phyloP scores from a whole-genome alignment of 1,139 yeast species.

The Saccharomyces hybrid region DNA sequence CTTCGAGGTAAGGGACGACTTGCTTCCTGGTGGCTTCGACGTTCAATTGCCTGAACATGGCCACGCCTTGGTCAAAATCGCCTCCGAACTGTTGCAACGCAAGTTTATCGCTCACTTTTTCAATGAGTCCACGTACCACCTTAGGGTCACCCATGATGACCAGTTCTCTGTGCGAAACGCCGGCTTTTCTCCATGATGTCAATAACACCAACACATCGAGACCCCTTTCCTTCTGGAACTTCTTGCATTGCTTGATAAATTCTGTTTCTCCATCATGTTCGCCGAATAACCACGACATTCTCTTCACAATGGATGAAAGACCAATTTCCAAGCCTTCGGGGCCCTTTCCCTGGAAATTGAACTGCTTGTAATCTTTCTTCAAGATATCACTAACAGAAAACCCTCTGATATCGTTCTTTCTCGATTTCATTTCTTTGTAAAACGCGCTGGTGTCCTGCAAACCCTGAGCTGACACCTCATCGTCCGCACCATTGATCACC shows the following conservation, averaged over 20 bases:
- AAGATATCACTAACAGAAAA: conserved; percentile 54
- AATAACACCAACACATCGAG: conserved; percentile 55
- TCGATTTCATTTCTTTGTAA: conserved; percentile 40
- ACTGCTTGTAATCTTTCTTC: conserved; percentile 78
- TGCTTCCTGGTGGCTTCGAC: conserved; percentile 69
- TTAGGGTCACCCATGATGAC: conserved; percentile 28
- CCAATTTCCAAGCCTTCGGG: conserved; percentile 43
- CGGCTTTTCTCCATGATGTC: conserved; percentile 48
- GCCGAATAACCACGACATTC: conserved; percentile 49
- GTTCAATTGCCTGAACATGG: conserved; percentile 46
- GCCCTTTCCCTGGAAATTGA: conserved; percentile 38
- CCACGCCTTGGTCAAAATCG: conserved; percentile 16
- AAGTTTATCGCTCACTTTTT: conserved; percentile 32
- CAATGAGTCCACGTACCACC: conserved; percentile 20
- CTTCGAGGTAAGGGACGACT: conserved; percentile 53
- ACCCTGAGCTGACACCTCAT: background rate
- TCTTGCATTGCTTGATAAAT: conserved; percentile 36
- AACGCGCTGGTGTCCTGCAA: conserved; percentile 20
- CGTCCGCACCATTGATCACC: background rate
- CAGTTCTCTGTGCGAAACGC: conserved; percentile 52
- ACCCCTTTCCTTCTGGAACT: conserved; percentile 34
- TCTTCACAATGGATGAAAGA: conserved; percentile 65
- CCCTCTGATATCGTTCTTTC: conserved; percentile 59
- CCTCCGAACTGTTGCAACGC: conserved; percentile 25
- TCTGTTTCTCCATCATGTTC: conserved; percentile 30